phyloP scores from a whole-genome alignment of 768 basidiomycete species.

The Lentinula edodes region DNA sequence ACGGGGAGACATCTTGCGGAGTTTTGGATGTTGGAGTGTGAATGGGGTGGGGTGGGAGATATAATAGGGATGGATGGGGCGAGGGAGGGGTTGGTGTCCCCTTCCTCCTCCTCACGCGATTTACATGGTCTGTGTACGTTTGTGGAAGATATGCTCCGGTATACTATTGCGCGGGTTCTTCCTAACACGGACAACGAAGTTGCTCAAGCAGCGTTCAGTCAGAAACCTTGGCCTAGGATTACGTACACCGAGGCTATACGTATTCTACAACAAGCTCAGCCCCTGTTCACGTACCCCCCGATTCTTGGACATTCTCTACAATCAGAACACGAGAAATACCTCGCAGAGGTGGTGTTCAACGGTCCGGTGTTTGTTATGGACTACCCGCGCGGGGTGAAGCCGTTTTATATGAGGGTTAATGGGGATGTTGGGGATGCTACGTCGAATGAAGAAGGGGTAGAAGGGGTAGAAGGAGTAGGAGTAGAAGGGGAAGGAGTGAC shows the following conservation, averaged over 20 bases:
- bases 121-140: constrained; percentile 23
- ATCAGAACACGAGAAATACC: constrained; percentile 91
- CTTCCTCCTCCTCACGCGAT: neutral
- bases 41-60: constrained; percentile 40
- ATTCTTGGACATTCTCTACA: constrained; percentile 68
- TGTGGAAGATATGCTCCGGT: constrained; percentile 50
- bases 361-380: constrained; percentile 90
- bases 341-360: constrained; percentile 60
- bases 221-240: constrained; percentile 56
- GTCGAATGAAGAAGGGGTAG: too few species aligned
- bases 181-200: neutral
- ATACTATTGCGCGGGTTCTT: neutral
- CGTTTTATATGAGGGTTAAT: constrained; percentile 93
- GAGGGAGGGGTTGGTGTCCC: too few species aligned
- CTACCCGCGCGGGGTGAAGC: constrained; percentile 80
- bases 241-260: constrained; percentile 74
- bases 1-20: constrained; percentile 93
- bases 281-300: constrained; percentile 51
- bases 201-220: neutral
- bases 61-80: too few species aligned
- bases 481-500: too few species aligned
- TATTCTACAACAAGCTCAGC: constrained; percentile 36
- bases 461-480: too few species aligned
- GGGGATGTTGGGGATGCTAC: too few species aligned
- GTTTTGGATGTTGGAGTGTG: constrained; percentile 99